Evolutionary conservation across 1,284 basidiomycete species (phyloP).

Genomic region (Tylopilus sp.): DNA sequence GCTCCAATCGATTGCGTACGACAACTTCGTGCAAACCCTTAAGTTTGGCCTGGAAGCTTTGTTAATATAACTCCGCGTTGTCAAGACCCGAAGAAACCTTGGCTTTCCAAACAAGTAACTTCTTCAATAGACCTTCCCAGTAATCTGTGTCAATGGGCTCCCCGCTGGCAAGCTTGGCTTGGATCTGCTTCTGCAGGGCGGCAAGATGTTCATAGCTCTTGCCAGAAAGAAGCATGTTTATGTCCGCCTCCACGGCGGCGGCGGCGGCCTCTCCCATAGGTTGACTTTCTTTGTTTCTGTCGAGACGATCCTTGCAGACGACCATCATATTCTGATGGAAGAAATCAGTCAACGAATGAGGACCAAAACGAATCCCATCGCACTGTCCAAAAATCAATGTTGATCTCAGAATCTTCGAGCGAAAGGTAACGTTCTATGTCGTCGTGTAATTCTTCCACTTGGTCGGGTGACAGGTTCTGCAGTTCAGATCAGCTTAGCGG

Average conservation of each 20-base stretch:
- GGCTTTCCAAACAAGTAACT: constrained; percentile 97
- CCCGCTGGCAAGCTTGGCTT: constrained; percentile 83
- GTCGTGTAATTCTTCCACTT: constrained; percentile 90
- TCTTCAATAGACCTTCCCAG: constrained; percentile 92
- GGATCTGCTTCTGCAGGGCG: constrained; percentile 81
- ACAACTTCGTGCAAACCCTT: constrained; percentile 93
- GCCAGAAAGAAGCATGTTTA: constrained; percentile 68
- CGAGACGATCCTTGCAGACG: constrained; percentile 90
- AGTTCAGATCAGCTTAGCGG: constrained; percentile 20
- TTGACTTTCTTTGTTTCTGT: constrained; percentile 61
- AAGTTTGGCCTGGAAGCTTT: constrained; percentile 69
- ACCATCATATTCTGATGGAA: constrained; percentile 85
- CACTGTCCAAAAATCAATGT: constrained; percentile 97
- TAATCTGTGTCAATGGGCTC: constrained; percentile 98
- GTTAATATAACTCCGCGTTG: constrained; percentile 7
- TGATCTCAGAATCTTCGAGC: constrained; percentile 80
- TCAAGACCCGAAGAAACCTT: constrained; percentile 52
- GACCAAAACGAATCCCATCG: constrained; percentile 30
- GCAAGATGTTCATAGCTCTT: constrained; percentile 84
- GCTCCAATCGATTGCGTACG: constrained; percentile 91
- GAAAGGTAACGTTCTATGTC: constrained; percentile 92
- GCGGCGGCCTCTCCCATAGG: constrained; percentile 63
- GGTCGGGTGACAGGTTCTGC: constrained; percentile 81
- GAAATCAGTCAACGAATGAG: constrained; percentile 10
- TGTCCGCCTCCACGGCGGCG: constrained; percentile 73